Percentiles rank a stretch among this genome's conserved stretches.
Conservation (phyloP, 116 monocot species). For the Trichopus zeylanicus region DNA sequence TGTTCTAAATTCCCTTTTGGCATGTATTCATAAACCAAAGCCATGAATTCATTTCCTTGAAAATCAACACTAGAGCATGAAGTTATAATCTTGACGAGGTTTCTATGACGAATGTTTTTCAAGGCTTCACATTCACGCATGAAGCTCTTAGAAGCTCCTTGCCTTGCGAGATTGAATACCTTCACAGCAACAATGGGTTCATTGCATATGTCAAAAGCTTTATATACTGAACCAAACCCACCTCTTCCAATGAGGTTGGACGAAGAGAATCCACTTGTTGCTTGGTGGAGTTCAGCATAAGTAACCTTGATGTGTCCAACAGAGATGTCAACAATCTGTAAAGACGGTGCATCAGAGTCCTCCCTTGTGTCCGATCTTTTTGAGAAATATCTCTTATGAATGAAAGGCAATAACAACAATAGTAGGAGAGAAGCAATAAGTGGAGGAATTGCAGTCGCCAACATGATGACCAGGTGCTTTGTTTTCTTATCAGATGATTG, state of each 20-base stretch:
- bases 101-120: neutral
- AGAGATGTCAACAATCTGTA: neutral
- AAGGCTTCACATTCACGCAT: neutral
- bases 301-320: slow-evolving; percentile 2
- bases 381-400: too few species aligned
- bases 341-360: neutral
- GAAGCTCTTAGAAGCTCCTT: neutral
- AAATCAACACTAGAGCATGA: neutral
- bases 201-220: slow-evolving; percentile 9
- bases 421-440: neutral
- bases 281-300: slow-evolving; percentile 18
- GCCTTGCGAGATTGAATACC: neutral
- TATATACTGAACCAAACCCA: neutral
- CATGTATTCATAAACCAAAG: slow-evolving; percentile 2
- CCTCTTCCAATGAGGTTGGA: slow-evolving; percentile 12
- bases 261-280: slow-evolving; percentile 26
- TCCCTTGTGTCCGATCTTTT: neutral
- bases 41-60: slow-evolving; percentile 1
- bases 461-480: neutral
- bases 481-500: neutral
- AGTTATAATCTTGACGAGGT: neutral
- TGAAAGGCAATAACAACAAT: neutral
- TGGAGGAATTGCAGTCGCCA: neutral
- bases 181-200: neutral
- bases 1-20: slow-evolving; percentile 1